A percentile compares a stretch with the other conserved stretches of the same genome.
Evolutionary conservation across 441 rosid genomes (phyloP).

Genomic region (Populus trichocarpa): DNA sequence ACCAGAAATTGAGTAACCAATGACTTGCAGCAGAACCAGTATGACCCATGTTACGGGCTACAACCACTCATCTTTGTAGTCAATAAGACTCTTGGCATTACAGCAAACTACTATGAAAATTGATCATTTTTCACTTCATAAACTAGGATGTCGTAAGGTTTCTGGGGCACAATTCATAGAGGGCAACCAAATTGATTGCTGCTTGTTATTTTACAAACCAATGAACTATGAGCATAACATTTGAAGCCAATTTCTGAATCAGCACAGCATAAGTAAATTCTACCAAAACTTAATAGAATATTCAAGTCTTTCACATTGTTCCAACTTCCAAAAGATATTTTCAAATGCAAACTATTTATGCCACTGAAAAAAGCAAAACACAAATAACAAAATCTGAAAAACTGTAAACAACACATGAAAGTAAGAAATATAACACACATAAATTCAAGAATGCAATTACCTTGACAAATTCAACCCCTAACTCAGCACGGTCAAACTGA

Average conservation of each 20-base stretch:
- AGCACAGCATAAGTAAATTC: neutral
- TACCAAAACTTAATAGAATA: neutral
- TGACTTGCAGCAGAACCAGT: neutral
- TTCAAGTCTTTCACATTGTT: neutral
- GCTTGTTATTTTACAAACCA: neutral
- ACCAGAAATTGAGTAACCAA: neutral
- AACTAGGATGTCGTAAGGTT: neutral
- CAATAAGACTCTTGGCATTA: neutral
- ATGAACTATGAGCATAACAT: neutral
- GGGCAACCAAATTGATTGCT: neutral
- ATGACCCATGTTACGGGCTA: neutral
- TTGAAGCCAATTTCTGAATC: neutral
- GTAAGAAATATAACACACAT: conserved; percentile 4
- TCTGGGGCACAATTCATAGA: neutral
- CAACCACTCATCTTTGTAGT: neutral
- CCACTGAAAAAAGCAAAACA: neutral
- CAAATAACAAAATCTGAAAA: neutral
- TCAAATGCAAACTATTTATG: neutral
- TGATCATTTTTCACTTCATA: neutral
- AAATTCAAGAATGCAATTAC: conserved; percentile 35
- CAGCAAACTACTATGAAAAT: neutral
- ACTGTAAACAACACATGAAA: neutral
- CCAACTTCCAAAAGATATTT: neutral
- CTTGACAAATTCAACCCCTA: conserved; percentile 87
- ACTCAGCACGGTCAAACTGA: conserved; percentile 78